Base-by-base conservation (phyloP, 768 basidiomycete genomes). In the Imleria badia region DNA sequence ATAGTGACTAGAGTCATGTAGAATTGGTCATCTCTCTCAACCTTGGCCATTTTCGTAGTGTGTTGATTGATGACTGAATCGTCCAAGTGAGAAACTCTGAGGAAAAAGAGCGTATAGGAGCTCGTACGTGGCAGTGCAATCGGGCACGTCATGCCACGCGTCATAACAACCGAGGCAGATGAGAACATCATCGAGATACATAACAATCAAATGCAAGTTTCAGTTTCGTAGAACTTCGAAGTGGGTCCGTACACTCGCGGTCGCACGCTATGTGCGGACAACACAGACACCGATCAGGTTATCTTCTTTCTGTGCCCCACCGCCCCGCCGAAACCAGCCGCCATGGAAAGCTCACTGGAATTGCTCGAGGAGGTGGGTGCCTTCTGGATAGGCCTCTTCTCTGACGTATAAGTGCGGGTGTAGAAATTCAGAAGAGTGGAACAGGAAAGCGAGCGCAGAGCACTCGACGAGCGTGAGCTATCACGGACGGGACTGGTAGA, bases 351-450 rank as follows among this genome's bases (percentile, higher is more conserved):
- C 30, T 60, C 67, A 8, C 53, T 71, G 13, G 69, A 64, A 20
- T 57, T 59, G n/a, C 60, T 71, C 19, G 69, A 71, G 54, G 69
- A 67, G 61, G 69, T 71, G 15, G 4, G 68, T 54, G 15, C 23
- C 22, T 31, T 34, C 22, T 13, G 35, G 38, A 39, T 34, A 7
- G 12, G 12, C 7, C 34, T 15, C 20, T 15, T 30, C 33, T 33
- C 48, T 31, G 36, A 42, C 35, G 10, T 51, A 26, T 40, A 30
- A 20, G 50, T 9, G 10, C 23, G 38, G 2, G 11, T 51, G 34
- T 57, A 86, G 84, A 82, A 80, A 54, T 85, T 86, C 66, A 77
- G 73, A 56, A 74, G 74, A 56, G 77, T 86, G 20, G 84, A 86
- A 60, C 73, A 80, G 54, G 81, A 81, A 60, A 83, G 75, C 63